Base-by-base conservation (phyloP, 2,329 filamentous ascomycete species). In the Venturia aucupariae region DNA sequence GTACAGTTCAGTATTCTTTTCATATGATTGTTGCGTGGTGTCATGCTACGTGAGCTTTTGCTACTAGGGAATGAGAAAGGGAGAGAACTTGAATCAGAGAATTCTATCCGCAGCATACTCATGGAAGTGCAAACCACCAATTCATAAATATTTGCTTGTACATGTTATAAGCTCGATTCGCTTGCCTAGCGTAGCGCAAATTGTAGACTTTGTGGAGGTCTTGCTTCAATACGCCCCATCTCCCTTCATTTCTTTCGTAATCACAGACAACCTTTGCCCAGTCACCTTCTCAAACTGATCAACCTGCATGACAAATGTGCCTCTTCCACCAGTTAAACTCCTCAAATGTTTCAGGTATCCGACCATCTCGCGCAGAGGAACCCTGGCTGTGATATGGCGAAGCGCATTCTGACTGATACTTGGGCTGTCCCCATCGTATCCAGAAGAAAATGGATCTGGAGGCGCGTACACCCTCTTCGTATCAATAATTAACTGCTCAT, bases 331-430 rank as follows among this genome's bases (percentile, higher is more conserved):
- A 3, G 93, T 99, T 79, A 96, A 82, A 75, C 90, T 92, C 62
- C 94, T 82, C 68, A 99, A 77, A 72, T 95, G 90, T 73, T 91
- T 90, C 69, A 97, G 80, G 75, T 97, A 99, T 51, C 93, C 90
- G 42, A 97, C 87, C 90, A 97, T 97, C 76, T 97, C 93, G 77
- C 94, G 95, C 70, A 97, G 81, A 39, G 94, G 94, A 35, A 97
- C 93, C 70, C 90, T 86, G 27, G 92, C 94, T 13, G 88, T 86
- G 69, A 99, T 90, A 65, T 85, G 84, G 39, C 81, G 75, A 70
- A 74, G 69, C 59, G 69, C 66, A 68, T 72, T 66, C 69, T 66
- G 67, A 2, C 68, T 42, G 6, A 67, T 70, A 11, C 67, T 41
- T 68, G 48, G 3, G 70, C 68, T 24, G 6, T 38, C 41, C 4